These are phyloP conservation scores for Lotmaria passim DNA, from an alignment of 208 protist species.

Conservation along the genomic window DNA sequence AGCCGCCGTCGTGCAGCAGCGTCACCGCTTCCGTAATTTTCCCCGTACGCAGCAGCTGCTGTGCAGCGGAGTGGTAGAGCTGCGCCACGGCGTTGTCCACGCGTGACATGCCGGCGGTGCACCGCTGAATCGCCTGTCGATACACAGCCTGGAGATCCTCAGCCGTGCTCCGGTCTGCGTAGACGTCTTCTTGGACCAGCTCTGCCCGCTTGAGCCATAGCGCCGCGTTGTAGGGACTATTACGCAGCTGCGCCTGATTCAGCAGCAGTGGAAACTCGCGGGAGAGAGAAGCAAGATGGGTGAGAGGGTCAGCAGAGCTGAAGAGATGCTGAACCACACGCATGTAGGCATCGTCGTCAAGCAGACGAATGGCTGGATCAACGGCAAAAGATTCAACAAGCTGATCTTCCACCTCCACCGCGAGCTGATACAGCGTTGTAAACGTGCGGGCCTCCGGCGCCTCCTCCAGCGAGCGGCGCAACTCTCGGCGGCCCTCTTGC, in stretches of 20 bases:
- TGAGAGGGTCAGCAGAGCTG: constrained; percentile 41
- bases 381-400: constrained; percentile 76
- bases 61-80: constrained; percentile 58
- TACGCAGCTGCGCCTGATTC: constrained; percentile 73
- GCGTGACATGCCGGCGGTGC: constrained; percentile 45
- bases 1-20: constrained; percentile 62
- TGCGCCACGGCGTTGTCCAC: constrained; percentile 67
- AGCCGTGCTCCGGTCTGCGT: constrained; percentile 26
- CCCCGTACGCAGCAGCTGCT: constrained; percentile 44
- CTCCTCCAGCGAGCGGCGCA: constrained; percentile 54
- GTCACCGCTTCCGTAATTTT: constrained; percentile 39
- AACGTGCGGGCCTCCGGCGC: constrained; percentile 60
- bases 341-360: constrained; percentile 35
- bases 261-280: constrained; percentile 62
- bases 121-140: constrained; percentile 75
- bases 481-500: constrained; percentile 39
- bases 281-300: constrained; percentile 41
- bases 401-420: constrained; percentile 77
- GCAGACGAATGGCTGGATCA: constrained; percentile 37
- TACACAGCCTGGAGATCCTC: constrained; percentile 52
- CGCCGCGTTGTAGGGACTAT: constrained; percentile 39
- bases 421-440: constrained; percentile 45
- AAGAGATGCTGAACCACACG: constrained; percentile 36
- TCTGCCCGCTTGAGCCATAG: constrained; percentile 86
- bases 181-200: constrained; percentile 60